phyloP scores from a whole-genome alignment of 2,329 filamentous ascomycete genomes.

The Ilyonectria mors-panacis region DNA sequence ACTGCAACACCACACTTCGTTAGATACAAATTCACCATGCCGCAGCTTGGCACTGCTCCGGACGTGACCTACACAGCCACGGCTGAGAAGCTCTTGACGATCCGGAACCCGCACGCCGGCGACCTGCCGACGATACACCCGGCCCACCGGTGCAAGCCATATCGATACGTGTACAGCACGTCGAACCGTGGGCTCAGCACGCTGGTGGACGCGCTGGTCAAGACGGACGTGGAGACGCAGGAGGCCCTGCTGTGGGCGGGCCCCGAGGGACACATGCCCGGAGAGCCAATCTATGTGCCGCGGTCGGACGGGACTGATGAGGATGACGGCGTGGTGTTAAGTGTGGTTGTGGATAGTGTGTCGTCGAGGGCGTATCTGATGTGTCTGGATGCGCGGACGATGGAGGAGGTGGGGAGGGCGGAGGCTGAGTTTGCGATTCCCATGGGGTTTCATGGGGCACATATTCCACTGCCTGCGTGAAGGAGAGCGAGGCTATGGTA shows the following conservation, averaged over 20 bases:
- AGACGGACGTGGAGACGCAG: conserved; percentile 73
- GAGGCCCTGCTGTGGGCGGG: conserved; percentile 70
- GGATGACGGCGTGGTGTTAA: conserved; percentile 75
- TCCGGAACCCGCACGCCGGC: conserved; percentile 68
- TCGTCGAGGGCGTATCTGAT: conserved; percentile 74
- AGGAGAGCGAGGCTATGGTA: neutral
- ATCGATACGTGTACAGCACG: conserved; percentile 74
- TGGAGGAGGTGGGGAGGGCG: conserved; percentile 76
- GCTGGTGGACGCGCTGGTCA: conserved; percentile 74
- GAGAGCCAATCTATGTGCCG: conserved; percentile 78
- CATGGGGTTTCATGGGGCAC: conserved; percentile 76
- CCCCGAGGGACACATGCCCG: conserved; percentile 73
- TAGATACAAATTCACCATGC: conserved; percentile 61
- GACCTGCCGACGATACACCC: conserved; percentile 80
- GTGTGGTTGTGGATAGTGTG: conserved; percentile 75
- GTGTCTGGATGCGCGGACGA: conserved; percentile 73
- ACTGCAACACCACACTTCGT: conserved; percentile 57
- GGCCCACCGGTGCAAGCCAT: conserved; percentile 62
- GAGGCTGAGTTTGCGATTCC: conserved; percentile 73
- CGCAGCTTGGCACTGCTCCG: conserved; percentile 25
- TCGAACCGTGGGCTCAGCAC: conserved; percentile 71
- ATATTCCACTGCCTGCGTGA: conserved; percentile 49
- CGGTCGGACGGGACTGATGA: conserved; percentile 62
- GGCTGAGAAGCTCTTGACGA: conserved; percentile 58
- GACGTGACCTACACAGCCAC: conserved; percentile 32